Evolutionary conservation across 1,284 basidiomycete species (phyloP).

Genomic region (Mycosarcoma mackinlayi): DNA sequence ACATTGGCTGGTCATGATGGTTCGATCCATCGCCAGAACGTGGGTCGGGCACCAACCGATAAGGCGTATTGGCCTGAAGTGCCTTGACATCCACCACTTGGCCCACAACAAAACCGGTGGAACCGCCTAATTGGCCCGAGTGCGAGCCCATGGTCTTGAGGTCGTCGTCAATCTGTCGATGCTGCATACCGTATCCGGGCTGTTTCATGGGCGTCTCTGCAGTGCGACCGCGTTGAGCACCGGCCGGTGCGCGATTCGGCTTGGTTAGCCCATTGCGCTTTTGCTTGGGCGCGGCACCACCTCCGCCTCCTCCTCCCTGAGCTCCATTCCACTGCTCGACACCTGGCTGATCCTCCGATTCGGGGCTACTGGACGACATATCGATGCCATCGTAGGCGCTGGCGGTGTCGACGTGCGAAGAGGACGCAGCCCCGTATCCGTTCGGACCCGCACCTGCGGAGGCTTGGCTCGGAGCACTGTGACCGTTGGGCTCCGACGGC

Average conservation of each 20-base stretch:
- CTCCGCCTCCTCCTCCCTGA: slow-evolving; percentile 12
- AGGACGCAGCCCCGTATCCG: slow-evolving; percentile 5
- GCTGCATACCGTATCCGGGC: slow-evolving; percentile 91
- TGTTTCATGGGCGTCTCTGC: slow-evolving; percentile 87
- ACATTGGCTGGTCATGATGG: slow-evolving; percentile 18
- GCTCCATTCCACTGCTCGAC: slow-evolving; percentile 27
- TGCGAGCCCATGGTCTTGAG: slow-evolving; percentile 54
- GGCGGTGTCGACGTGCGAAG: slow-evolving; percentile 24
- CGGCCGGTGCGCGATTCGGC: slow-evolving; percentile 60
- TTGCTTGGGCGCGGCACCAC: slow-evolving; percentile 24
- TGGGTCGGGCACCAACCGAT: slow-evolving; percentile 26
- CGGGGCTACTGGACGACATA: slow-evolving; percentile 18
- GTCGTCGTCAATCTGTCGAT: slow-evolving; percentile 88
- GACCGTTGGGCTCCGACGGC: slow-evolving; percentile 14
- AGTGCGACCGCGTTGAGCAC: slow-evolving; percentile 70
- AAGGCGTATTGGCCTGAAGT: slow-evolving; percentile 46
- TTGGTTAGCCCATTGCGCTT: slow-evolving; percentile 49
- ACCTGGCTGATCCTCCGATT: slow-evolving; percentile 20
- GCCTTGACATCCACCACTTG: slow-evolving; percentile 58
- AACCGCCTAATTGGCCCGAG: slow-evolving; percentile 6
- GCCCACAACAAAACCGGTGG: slow-evolving; percentile 50
- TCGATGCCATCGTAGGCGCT: slow-evolving; percentile 45
- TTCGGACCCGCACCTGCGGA: slow-evolving; percentile 4
- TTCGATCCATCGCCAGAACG: slow-evolving; percentile 4
- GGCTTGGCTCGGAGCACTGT: not conserved